Base-by-base conservation (phyloP, 108 stramenopile genomes). In the Cyclostephanos tholiformis region DNA sequence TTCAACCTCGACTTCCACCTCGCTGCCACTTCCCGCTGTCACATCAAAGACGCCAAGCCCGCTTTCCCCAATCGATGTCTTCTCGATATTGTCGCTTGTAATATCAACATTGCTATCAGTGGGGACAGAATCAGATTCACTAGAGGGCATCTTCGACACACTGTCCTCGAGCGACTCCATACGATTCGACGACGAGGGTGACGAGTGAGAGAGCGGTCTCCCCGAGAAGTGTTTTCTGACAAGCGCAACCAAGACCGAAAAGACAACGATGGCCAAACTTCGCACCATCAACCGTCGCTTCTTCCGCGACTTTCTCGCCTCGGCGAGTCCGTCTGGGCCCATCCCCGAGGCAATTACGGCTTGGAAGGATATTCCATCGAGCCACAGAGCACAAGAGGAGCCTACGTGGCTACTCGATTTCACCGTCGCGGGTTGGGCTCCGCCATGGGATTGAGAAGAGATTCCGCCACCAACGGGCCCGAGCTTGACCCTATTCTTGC, bases 331-430 rank as follows among this genome's bases (percentile, higher is more conserved):
- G 51, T 83, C 88, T 2, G 82, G 86, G 39, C 88, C 88, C 36
- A 77, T 75, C n/a, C 88, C 88, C 6, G 77, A 75, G 13, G 88
- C 88, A 50, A 89, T 84, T 17, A 89, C 70, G 32, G 88, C 86
- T 26, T 73, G 69, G 25, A 65, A 41, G 4, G 62, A 49, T 19
- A 10, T 38, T 56, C 76, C 52, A 11, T 71, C 70, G 27, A 26
- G 36, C 2, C 4, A 48, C 44, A 23, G 56, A 39, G 16, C 49
- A 46, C 23, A 4, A 48, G 48, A 48, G 26, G 22, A 19, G 46
- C 35, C 69, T 57, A 50, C 71, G 60, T 39, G 36, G 23, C 17
- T 46, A 51, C 23, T 66, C 60, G 60, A 70, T 36, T 17, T 79
- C 46, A 13, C 26, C 32, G 35, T 50, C 55, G 10, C 6, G 38